These are phyloP conservation scores for Symbiodinium natans DNA, from an alignment of 73 alveolate genomes.

Conservation along the genomic window DNA sequence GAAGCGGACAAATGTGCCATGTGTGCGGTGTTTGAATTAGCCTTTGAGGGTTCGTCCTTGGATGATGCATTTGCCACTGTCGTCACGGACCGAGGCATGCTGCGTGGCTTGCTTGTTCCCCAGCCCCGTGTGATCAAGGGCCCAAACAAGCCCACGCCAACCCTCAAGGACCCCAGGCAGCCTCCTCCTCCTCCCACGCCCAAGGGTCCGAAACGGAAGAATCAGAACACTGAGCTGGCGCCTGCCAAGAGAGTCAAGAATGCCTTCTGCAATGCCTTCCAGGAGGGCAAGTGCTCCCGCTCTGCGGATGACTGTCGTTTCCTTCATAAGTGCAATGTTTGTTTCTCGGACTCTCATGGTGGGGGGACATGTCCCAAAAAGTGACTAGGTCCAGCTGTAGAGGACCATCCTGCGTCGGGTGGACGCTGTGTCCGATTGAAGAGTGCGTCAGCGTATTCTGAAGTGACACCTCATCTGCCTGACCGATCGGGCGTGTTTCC, in stretches of 20 bases:
- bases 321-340: neutral
- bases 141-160: neutral
- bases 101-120: neutral
- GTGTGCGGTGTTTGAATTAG: neutral
- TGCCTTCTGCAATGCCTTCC: neutral
- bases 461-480: neutral
- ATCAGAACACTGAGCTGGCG: neutral
- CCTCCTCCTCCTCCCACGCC: neutral
- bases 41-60: neutral
- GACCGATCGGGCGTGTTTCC: too few relatives aligned
- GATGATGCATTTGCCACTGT: neutral
- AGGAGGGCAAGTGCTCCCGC: neutral
- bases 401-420: neutral
- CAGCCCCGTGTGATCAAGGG: neutral
- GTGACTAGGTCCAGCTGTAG: neutral
- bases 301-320: neutral
- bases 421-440: neutral
- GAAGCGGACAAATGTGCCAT: neutral
- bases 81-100: neutral
- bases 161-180: neutral
- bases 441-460: neutral
- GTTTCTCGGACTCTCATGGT: neutral
- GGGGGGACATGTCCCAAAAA: neutral
- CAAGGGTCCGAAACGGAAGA: neutral
- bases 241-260: neutral